Conservation (phyloP, 2,329 filamentous ascomycete species). For the Venturia aucupariae region DNA sequence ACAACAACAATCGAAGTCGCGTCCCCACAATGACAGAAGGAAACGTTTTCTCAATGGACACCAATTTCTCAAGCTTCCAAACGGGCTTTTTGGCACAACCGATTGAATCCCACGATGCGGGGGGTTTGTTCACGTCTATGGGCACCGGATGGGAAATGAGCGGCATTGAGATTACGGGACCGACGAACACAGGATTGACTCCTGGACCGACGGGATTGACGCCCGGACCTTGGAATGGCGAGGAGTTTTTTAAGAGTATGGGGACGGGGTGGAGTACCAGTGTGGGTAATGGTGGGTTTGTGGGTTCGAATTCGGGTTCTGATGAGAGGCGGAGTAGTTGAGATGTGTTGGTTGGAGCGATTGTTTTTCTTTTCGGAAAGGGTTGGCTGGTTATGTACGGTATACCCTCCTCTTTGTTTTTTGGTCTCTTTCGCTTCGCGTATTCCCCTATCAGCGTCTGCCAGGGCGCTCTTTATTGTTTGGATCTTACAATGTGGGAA, state of each 20-base stretch:
- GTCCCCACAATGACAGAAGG: background rate
- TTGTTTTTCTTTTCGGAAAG: background rate
- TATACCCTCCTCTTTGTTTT: background rate
- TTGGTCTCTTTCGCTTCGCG: background rate
- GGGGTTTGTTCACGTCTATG: background rate
- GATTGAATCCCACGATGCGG: background rate
- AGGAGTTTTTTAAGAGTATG: background rate
- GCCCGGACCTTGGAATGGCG: background rate
- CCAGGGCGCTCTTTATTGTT: background rate
- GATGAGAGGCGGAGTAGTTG: background rate
- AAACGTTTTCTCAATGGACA: conserved; percentile 1
- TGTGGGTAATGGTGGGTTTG: background rate
- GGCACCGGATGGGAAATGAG: conserved; percentile 12
- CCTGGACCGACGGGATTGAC: conserved; percentile 10
- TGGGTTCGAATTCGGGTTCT: background rate
- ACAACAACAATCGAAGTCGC: background rate
- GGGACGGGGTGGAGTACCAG: background rate
- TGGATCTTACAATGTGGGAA: background rate
- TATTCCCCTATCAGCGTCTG: background rate
- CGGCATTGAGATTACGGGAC: conserved; percentile 7
- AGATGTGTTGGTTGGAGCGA: background rate
- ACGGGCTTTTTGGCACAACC: conserved; percentile 2
- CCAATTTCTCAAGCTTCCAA: conserved; percentile 7
- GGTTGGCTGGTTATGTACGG: background rate
- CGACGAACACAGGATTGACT: conserved; percentile 13